A percentile compares a stretch with the other conserved stretches of the same genome.
phyloP scores from a whole-genome alignment of 2,329 filamentous ascomycete species.

The Cladosporium sp. region DNA sequence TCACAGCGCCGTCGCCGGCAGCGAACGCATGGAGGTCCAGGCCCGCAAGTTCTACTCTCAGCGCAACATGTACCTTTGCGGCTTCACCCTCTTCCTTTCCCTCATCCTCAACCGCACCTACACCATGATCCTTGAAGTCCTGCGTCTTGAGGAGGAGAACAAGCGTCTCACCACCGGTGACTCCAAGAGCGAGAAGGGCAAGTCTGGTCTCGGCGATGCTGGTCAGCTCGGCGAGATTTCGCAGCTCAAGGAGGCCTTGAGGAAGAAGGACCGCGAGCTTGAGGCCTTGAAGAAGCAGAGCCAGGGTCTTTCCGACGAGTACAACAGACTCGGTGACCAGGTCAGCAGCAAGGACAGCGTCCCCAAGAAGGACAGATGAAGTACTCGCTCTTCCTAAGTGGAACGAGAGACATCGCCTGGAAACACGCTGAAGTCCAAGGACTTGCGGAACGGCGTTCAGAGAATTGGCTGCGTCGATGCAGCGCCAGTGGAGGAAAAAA shows the following conservation, averaged over 20 bases:
- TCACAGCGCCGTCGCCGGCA: constrained; percentile 68
- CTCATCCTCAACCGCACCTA: constrained; percentile 99
- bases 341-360: constrained; percentile 61
- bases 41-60: constrained; percentile 99
- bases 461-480: background rate
- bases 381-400: too few relatives aligned
- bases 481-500: background rate
- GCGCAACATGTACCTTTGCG: constrained; percentile 99
- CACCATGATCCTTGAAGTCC: constrained; percentile 90
- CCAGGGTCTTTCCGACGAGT: constrained; percentile 79
- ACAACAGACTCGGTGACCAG: constrained; percentile 82
- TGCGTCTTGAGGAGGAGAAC: constrained; percentile 89
- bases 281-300: constrained; percentile 91
- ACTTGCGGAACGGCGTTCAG: background rate
- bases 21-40: constrained; percentile 96
- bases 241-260: constrained; percentile 65
- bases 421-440: background rate
- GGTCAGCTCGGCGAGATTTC: constrained; percentile 77
- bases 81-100: constrained; percentile 98
- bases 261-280: constrained; percentile 78
- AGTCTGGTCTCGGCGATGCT: constrained; percentile 72
- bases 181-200: constrained; percentile 56
- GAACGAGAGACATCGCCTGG: background rate
- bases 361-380: constrained; percentile 59
- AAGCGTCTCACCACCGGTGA: constrained; percentile 73